phyloP scores from a whole-genome alignment of 768 basidiomycete genomes.

The Chalciporus pseudorubinellus region DNA sequence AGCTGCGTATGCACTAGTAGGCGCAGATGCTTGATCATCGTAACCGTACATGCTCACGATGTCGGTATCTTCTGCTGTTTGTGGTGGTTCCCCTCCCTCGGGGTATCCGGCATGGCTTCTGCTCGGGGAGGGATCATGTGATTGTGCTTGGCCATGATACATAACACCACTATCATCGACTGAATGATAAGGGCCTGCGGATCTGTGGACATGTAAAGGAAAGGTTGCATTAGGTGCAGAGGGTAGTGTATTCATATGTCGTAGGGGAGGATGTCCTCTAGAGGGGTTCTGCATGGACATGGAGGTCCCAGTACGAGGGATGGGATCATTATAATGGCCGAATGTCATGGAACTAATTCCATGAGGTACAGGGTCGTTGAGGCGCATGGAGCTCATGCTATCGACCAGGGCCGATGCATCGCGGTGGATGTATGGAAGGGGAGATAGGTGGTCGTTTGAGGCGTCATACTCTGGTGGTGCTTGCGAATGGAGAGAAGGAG shows the following conservation, averaged over 20 bases:
- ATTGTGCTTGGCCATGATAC: constrained; percentile 7
- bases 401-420: constrained; percentile 44
- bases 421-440: constrained; percentile 39
- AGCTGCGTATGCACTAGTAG: constrained; percentile 30
- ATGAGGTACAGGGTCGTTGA: constrained; percentile 42
- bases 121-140: constrained; percentile 15
- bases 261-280: constrained; percentile 34
- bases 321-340: constrained; percentile 43
- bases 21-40: constrained; percentile 33
- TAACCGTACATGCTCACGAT: constrained; percentile 37
- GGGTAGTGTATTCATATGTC: constrained; percentile 44
- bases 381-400: constrained; percentile 52
- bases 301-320: constrained; percentile 56
- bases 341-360: constrained; percentile 29
- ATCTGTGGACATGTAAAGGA: constrained; percentile 20
- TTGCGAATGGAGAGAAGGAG: constrained; percentile 44
- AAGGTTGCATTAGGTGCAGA: constrained; percentile 23
- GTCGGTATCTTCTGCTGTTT: constrained; percentile 34
- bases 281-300: constrained; percentile 46
- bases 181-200: constrained; percentile 31
- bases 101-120: constrained; percentile 29
- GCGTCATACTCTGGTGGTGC: constrained; percentile 33
- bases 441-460: constrained; percentile 21
- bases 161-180: constrained; percentile 30
- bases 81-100: constrained; percentile 20